Evolutionary conservation across 352 stramenopile species (phyloP), one percentile per base, ranked within the genome.

Genomic region (Pythium myriotylum): DNA sequence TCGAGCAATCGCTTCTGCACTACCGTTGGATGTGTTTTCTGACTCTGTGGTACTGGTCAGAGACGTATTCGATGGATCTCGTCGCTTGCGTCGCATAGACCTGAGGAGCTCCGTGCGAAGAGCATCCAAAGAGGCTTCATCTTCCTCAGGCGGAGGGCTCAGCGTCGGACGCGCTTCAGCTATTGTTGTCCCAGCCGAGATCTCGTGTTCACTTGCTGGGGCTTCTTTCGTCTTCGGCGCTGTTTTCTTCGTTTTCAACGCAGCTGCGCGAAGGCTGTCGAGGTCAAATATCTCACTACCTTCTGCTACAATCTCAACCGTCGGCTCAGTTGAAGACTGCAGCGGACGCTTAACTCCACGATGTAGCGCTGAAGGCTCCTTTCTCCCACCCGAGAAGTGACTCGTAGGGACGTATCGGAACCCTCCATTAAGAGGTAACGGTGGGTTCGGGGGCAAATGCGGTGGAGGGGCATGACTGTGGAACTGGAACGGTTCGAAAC

Each of bases 241-340:
- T 43, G 47, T 41, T 45, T 59, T 59, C 42, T 89, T 93, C 7
- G 76, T 88, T 13, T 77, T 74, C 16, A 92, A 63, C 1, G 81
- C 84, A 17, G 82, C 81, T 14, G 73, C 77, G 49, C 84, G 84
- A 46, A 94, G 79, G 52, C 66, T 84, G 40, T 92, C 77, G 27
- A 94, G 68, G 65, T 92, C 73, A 47, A 91, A 59, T 37, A 71
- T 58, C 13, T 54, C 49, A 33, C 59, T 19, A 10, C 41, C 19
- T 6, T 47, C 53, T 24, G 29, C 27, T 13, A 20, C 46, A 23
- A 35, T 17, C 1, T 32, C 12, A 53, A 22, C 16, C 26, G 40
- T 47, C 37, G 51, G 24, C 24, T 43, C 12, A 39, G 22, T 32
- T 5, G 47, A 54, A 27, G 49, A n/a, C 32, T 27, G 59, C 35